Evolutionary conservation across 148 eudicot genomes (phyloP).

Genomic region (Limonium bicolor): DNA sequence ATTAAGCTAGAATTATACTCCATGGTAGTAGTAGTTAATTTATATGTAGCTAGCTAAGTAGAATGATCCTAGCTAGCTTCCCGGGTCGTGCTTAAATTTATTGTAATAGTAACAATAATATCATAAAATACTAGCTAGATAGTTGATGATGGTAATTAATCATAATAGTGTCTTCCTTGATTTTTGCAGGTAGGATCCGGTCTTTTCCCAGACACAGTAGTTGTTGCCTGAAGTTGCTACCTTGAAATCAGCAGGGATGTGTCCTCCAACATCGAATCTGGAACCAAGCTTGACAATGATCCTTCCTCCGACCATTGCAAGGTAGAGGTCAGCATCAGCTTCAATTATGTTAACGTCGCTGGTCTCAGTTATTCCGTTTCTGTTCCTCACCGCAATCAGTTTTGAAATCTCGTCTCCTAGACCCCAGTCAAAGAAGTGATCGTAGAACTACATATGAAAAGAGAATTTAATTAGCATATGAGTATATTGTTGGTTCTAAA

Average conservation of each 20-base stretch:
- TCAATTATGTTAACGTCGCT: conserved; percentile 3
- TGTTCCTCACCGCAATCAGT: conserved; percentile 3
- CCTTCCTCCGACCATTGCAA: neutral
- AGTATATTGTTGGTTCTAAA: neutral
- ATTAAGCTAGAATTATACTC: too few relatives aligned
- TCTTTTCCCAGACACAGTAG: conserved; percentile 7
- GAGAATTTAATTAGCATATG: neutral
- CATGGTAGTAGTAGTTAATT: too few relatives aligned
- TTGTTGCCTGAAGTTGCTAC: conserved; percentile 2
- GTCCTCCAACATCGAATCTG: conserved; percentile 1
- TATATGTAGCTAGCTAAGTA: too few relatives aligned
- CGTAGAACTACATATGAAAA: conserved; percentile 4
- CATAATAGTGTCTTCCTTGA: too few relatives aligned
- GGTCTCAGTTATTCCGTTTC: neutral
- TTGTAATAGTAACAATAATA: too few relatives aligned
- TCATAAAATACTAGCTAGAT: too few relatives aligned
- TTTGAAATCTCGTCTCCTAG: neutral
- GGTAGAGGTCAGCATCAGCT: conserved; percentile 3
- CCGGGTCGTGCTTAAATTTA: too few relatives aligned
- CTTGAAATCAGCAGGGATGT: neutral
- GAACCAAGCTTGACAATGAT: conserved; percentile 4
- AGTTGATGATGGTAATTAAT: too few relatives aligned
- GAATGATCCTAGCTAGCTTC: too few relatives aligned
- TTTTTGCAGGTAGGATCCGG: too few relatives aligned
- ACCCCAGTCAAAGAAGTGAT: conserved; percentile 9